Conservation (phyloP, 2,329 filamentous ascomycete species). For the Claviceps pazoutovae region DNA sequence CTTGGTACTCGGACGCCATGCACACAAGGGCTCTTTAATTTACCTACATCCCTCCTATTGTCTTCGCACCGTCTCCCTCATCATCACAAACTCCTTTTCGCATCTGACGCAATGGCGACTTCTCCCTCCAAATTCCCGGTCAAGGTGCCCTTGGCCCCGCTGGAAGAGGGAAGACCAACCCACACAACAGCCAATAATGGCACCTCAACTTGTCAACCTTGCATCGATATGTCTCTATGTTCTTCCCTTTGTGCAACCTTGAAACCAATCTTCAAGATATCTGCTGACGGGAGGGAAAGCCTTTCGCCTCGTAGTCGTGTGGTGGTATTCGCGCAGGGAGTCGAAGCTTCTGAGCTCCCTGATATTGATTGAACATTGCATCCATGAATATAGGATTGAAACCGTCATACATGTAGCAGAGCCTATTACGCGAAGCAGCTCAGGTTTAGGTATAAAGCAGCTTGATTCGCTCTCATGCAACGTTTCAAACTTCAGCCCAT, state of each 20-base stretch:
- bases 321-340: not conserved
- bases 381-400: no score
- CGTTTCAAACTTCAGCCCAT: not conserved
- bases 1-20: not conserved
- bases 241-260: not conserved
- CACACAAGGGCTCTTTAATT: not conserved
- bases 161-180: slow-evolving; percentile 1
- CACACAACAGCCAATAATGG: not conserved
- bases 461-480: not conserved
- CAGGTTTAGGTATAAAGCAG: slow-evolving; percentile 3
- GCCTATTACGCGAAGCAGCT: not conserved
- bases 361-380: slow-evolving; percentile 1
- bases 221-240: not conserved
- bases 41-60: not conserved
- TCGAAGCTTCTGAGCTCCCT: slow-evolving; percentile 2
- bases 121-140: not conserved
- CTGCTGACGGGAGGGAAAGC: not conserved
- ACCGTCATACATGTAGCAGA: not conserved
- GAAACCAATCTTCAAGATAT: not conserved
- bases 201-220: not conserved
- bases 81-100: not conserved
- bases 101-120: not conserved
- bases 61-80: not conserved
- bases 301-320: not conserved
- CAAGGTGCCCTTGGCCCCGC: slow-evolving; percentile 1